phyloP scores from a whole-genome alignment of 1,284 basidiomycete species.

The Sporisorium exsertum region DNA sequence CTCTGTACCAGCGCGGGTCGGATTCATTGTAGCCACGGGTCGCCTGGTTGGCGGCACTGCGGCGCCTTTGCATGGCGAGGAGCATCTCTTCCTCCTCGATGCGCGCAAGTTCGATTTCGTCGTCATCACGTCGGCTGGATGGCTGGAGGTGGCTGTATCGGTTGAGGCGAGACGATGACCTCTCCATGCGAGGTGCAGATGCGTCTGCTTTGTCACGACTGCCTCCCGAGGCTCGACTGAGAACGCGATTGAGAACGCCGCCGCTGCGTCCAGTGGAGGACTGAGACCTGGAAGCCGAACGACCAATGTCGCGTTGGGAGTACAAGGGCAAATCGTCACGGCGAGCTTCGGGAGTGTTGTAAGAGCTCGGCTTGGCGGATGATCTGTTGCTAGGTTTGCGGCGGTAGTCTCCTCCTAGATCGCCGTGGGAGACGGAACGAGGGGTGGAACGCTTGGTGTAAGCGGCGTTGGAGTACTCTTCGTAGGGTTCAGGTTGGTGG shows the following conservation, averaged over 20 bases:
- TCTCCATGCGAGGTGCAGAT: slow-evolving; percentile 17
- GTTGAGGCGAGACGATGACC: slow-evolving; percentile 26
- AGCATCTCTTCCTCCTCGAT: slow-evolving; percentile 54
- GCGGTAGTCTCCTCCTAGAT: slow-evolving; percentile 17
- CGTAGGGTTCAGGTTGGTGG: slow-evolving; percentile 36
- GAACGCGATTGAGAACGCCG: slow-evolving; percentile 38
- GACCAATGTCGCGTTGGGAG: slow-evolving; percentile 6
- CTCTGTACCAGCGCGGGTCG: slow-evolving; percentile 46
- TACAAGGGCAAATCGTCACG: slow-evolving; percentile 21
- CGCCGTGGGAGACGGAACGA: slow-evolving; percentile 21
- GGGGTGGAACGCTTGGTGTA: slow-evolving; percentile 13
- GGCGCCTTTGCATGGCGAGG: slow-evolving; percentile 39
- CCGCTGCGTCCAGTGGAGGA: slow-evolving; percentile 13
- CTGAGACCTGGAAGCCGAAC: slow-evolving; percentile 11
- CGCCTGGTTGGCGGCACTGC: slow-evolving; percentile 38
- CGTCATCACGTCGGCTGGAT: slow-evolving; percentile 29
- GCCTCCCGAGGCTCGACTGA: slow-evolving; percentile 29
- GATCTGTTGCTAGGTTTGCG: slow-evolving; percentile 8
- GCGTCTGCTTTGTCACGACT: slow-evolving; percentile 16
- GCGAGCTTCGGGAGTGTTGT: slow-evolving; percentile 29
- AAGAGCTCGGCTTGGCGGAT: slow-evolving; percentile 25
- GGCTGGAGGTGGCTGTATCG: slow-evolving; percentile 35
- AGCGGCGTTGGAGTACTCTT: slow-evolving; percentile 36
- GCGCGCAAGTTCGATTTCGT: slow-evolving; percentile 34
- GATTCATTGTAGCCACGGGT: slow-evolving; percentile 28